Percentiles rank a stretch among this genome's conserved stretches.
These are phyloP conservation scores for Liriodendron chinense DNA, from an alignment of 164 flowering plant genomes.

Conservation along the genomic window DNA sequence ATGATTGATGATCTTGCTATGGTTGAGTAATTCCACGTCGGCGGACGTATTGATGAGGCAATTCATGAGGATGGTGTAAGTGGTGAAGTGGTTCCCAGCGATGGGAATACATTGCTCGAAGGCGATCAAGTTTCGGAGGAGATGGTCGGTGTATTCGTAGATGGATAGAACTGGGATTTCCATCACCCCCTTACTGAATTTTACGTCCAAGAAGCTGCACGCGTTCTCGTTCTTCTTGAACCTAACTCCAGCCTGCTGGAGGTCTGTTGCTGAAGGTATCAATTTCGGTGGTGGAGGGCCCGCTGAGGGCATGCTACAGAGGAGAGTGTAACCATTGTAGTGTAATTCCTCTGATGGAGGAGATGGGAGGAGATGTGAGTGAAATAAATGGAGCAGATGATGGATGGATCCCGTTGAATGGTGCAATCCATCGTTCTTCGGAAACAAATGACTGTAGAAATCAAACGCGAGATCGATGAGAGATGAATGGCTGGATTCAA, in stretches of 20 bases:
- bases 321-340: background rate
- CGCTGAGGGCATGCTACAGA: background rate
- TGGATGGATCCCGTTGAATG: background rate
- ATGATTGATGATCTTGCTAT: conserved; percentile 2
- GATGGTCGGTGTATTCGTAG: conserved; percentile 15
- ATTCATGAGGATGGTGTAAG: conserved; percentile 22
- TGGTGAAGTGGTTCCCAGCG: conserved; percentile 19
- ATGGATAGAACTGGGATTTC: conserved; percentile 23
- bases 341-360: background rate
- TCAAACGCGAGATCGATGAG: background rate
- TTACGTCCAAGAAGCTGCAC: conserved; percentile 13
- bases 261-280: background rate
- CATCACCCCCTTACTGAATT: conserved; percentile 18
- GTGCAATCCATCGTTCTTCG: background rate
- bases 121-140: conserved; percentile 1
- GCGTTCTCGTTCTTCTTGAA: conserved; percentile 9
- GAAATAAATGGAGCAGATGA: conserved; percentile 4
- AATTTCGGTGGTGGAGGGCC: background rate
- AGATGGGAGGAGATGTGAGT: background rate
- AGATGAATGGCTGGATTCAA: background rate
- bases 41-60: conserved; percentile 18
- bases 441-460: background rate
- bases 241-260: conserved; percentile 3
- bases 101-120: conserved; percentile 6
- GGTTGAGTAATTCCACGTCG: conserved; percentile 23